A percentile compares a stretch with the other conserved stretches of the same genome.
These are phyloP conservation scores for Arachis monticola DNA, from an alignment of 331 rosid genomes.

Conservation along the genomic window DNA sequence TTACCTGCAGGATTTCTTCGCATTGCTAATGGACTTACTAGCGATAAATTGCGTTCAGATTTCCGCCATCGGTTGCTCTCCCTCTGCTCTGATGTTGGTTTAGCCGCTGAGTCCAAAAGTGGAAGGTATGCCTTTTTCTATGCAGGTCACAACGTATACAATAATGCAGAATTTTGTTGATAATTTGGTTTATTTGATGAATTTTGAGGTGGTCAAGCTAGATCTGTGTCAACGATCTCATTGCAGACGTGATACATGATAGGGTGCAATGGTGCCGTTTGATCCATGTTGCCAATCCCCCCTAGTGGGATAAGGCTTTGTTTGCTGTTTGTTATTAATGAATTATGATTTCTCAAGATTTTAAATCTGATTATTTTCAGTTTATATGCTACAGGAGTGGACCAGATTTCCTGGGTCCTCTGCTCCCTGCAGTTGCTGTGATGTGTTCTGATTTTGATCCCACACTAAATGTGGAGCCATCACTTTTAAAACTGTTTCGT, in stretches of 20 bases:
- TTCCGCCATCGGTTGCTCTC: constrained; percentile 92
- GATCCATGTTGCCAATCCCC: too few relatives aligned
- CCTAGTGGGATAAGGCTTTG: too few relatives aligned
- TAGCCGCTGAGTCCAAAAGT: constrained; percentile 96
- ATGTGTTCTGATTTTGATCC: constrained; percentile 97
- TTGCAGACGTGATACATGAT: too few relatives aligned
- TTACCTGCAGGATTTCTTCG: constrained; percentile 96
- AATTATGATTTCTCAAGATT: constrained; percentile 37
- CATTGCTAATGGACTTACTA: constrained; percentile 79
- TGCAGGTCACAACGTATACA: constrained; percentile 36
- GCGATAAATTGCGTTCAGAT: constrained; percentile 76
- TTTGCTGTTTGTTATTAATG: constrained; percentile 1
- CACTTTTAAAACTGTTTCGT: constrained; percentile 91
- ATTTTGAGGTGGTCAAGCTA: neutral
- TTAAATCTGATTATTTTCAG: constrained; percentile 44
- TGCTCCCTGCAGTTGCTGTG: constrained; percentile 98
- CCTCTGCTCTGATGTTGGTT: constrained; percentile 95
- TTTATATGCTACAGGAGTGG: constrained; percentile 81
- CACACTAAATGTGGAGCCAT: constrained; percentile 82
- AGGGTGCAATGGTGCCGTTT: too few relatives aligned
- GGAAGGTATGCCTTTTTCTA: constrained; percentile 71
- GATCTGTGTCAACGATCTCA: too few relatives aligned
- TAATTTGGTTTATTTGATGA: constrained; percentile 36
- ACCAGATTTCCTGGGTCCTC: constrained; percentile 95
- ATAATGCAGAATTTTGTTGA: constrained; percentile 27